Percentiles rank a stretch among this genome's conserved stretches.
Conservation (phyloP, 1,139 yeast species). For the Ashbya aceris region DNA sequence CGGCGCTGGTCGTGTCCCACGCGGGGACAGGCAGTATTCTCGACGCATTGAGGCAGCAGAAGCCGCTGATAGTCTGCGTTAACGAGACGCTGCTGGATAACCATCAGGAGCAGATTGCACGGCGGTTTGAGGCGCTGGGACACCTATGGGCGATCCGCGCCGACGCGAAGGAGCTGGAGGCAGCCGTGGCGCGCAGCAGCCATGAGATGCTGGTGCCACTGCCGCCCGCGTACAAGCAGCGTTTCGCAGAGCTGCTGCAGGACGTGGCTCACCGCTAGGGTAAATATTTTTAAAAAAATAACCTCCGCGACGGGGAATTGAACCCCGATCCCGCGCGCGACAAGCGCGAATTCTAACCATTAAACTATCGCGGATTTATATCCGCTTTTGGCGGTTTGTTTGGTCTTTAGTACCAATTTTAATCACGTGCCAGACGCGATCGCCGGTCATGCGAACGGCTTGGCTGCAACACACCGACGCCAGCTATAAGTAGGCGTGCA, state of each 20-base stretch:
- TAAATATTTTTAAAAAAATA: conserved; percentile 9
- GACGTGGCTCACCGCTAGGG: conserved; percentile 7
- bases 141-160: conserved; percentile 28
- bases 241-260: conserved; percentile 10
- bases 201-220: conserved; percentile 6
- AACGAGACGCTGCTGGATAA: conserved; percentile 71
- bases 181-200: conserved; percentile 8
- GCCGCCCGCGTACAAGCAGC: conserved; percentile 11
- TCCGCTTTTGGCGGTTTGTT: background rate
- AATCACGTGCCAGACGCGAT: too few relatives aligned
- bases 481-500: too few relatives aligned
- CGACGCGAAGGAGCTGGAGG: conserved; percentile 6
- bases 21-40: conserved; percentile 93
- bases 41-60: conserved; percentile 53
- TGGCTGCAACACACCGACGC: too few relatives aligned
- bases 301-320: conserved; percentile 34
- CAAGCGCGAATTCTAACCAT: conserved; percentile 33
- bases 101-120: conserved; percentile 77
- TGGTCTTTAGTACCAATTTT: too few relatives aligned
- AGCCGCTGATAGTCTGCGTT: conserved; percentile 58
- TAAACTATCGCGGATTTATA: conserved; percentile 29
- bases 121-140: conserved; percentile 37
- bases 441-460: too few relatives aligned
- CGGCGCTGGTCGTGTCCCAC: conserved; percentile 68
- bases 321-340: conserved; percentile 34